These are phyloP conservation scores for Leishmania lainsoni DNA, from an alignment of 208 protist genomes.

Conservation along the genomic window DNA sequence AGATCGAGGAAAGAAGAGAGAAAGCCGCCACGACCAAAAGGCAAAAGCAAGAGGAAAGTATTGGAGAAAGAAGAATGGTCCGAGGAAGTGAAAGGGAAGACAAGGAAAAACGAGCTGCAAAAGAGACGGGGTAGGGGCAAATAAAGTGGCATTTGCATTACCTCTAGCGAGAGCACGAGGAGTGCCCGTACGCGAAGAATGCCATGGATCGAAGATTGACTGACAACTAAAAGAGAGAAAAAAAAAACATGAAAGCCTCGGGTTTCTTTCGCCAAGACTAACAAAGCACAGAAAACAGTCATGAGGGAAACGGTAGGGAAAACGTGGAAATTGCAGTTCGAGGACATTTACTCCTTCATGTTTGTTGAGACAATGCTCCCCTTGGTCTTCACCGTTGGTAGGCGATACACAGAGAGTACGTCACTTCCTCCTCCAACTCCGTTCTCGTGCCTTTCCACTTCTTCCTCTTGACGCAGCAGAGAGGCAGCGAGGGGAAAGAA, in stretches of 20 bases:
- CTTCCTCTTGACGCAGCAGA: not conserved
- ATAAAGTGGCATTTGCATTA: not conserved
- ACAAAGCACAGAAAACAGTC: too few species aligned
- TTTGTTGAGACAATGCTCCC: not conserved
- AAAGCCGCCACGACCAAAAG: not conserved
- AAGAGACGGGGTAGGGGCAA: not conserved
- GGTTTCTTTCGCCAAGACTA: not conserved
- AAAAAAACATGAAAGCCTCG: not conserved
- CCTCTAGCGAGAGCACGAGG: not conserved
- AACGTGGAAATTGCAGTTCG: not conserved
- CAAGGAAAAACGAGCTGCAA: not conserved
- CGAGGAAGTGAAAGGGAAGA: not conserved
- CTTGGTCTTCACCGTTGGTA: not conserved
- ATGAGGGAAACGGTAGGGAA: not conserved
- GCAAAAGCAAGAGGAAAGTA: not conserved
- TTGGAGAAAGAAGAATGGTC: not conserved
- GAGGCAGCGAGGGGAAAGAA: not conserved
- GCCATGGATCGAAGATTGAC: not conserved
- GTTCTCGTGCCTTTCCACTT: not conserved
- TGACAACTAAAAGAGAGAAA: not conserved
- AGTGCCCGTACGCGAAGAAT: not conserved
- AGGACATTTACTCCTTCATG: not conserved
- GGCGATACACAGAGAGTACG: not conserved
- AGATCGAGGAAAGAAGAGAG: not conserved
- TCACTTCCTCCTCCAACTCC: not conserved